Evolutionary conservation across 2,329 filamentous ascomycete genomes (phyloP).

Genomic region (Neonectria sp.): DNA sequence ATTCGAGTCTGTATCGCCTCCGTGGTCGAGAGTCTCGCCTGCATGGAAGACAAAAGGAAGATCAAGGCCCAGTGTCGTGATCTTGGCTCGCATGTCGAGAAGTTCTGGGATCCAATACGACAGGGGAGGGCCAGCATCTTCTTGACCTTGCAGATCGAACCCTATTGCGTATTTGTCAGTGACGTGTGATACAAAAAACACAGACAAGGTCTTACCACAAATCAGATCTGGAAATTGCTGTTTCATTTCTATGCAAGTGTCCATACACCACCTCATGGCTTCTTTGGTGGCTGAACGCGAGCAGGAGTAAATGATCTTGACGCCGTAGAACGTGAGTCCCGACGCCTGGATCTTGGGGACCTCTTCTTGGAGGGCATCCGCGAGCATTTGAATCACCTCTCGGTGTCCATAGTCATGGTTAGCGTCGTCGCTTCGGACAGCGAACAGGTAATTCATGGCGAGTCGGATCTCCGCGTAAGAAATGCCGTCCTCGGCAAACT

Average conservation of each 20-base stretch:
- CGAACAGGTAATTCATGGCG: background rate
- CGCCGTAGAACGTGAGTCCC: background rate
- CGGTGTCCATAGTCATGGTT: background rate
- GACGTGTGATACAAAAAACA: background rate
- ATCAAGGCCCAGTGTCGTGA: constrained; percentile 77
- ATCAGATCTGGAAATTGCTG: background rate
- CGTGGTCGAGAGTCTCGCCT: constrained; percentile 81
- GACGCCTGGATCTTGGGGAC: background rate
- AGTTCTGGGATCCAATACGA: constrained; percentile 81
- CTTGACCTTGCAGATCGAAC: constrained; percentile 87
- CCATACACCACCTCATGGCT: background rate
- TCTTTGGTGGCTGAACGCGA: background rate
- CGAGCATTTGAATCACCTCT: background rate
- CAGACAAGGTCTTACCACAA: background rate
- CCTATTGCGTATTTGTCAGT: constrained; percentile 56
- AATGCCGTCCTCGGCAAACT: background rate
- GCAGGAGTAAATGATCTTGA: background rate
- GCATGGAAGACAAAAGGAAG: constrained; percentile 94
- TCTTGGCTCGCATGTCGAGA: constrained; percentile 89
- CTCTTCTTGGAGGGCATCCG: background rate
- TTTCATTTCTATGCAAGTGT: background rate
- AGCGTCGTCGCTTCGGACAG: background rate
- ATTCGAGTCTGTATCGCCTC: constrained; percentile 79
- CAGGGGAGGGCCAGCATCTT: constrained; percentile 80
- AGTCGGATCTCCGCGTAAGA: background rate